phyloP scores from a whole-genome alignment of 2,329 filamentous ascomycete genomes.

The Parafenestella ontariensis region DNA sequence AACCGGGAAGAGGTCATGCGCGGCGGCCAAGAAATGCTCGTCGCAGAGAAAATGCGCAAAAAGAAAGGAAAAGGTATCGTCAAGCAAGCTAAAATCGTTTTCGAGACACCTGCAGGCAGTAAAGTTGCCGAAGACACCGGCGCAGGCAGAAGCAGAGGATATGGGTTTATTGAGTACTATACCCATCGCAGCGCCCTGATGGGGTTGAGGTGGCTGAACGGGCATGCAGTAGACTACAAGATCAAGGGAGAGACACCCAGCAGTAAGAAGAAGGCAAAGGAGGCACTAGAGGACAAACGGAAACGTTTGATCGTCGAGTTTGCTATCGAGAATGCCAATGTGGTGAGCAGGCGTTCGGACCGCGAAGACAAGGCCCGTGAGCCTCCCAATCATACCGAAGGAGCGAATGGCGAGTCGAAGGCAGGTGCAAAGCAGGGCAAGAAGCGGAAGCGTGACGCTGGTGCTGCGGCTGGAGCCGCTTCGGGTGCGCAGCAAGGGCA shows the following conservation, averaged over 20 bases:
- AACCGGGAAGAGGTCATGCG: conserved; percentile 89
- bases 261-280: conserved; percentile 47
- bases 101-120: conserved; percentile 83
- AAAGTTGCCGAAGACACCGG: conserved; percentile 81
- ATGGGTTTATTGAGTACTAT: conserved; percentile 96
- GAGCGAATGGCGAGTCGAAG: conserved; percentile 19
- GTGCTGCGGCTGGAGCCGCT: conserved; percentile 14
- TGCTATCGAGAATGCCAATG: conserved; percentile 96
- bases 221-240: conserved; percentile 65
- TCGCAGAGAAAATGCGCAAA: conserved; percentile 80
- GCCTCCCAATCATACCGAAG: conserved; percentile 43
- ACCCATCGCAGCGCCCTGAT: conserved; percentile 94
- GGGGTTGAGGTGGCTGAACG: conserved; percentile 93
- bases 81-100: conserved; percentile 92
- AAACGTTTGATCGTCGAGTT: conserved; percentile 95
- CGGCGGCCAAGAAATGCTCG: conserved; percentile 79
- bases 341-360: conserved; percentile 79
- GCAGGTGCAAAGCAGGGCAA: conserved; percentile 28
- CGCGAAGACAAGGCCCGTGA: conserved; percentile 64
- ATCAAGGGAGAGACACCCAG: conserved; percentile 56
- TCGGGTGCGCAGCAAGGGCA: conserved; percentile 11
- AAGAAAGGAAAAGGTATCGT: conserved; percentile 86
- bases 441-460: conserved; percentile 51
- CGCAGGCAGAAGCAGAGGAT: conserved; percentile 85
- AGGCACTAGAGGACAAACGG: conserved; percentile 73